phyloP scores from a whole-genome alignment of 345 rosid genomes.

The Lumnitzera racemosa region DNA sequence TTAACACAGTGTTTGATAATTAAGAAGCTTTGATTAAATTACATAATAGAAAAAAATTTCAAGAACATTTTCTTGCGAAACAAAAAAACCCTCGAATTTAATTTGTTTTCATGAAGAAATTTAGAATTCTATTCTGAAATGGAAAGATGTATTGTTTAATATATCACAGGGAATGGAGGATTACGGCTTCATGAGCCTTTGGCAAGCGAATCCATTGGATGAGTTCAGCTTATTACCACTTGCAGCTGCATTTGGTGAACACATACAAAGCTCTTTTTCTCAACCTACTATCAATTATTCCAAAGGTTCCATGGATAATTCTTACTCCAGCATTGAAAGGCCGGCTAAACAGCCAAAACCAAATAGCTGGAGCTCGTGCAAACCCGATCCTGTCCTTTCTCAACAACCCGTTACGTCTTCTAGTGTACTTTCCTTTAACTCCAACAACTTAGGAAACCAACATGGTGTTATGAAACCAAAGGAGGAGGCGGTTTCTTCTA shows the following conservation, averaged over 20 bases:
- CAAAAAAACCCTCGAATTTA: too few relatives aligned
- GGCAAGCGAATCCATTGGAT: conserved; percentile 40
- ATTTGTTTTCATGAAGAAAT: too few relatives aligned
- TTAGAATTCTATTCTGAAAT: too few relatives aligned
- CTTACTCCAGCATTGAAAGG: conserved; percentile 9
- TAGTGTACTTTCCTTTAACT: conserved; percentile 17
- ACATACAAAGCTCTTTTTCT: conserved; percentile 18
- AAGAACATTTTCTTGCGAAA: too few relatives aligned
- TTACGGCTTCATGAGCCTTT: conserved; percentile 33
- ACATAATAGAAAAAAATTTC: too few relatives aligned
- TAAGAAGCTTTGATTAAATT: too few relatives aligned
- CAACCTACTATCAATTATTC: conserved; percentile 12
- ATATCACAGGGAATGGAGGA: conserved; percentile 44
- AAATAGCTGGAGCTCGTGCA: conserved; percentile 23
- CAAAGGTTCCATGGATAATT: conserved; percentile 13
- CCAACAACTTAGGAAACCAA: conserved; percentile 22
- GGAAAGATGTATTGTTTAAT: background rate
- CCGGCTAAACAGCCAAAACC: conserved; percentile 39
- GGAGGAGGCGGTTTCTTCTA: conserved; percentile 25
- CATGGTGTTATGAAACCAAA: conserved; percentile 32
- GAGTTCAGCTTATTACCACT: conserved; percentile 26
- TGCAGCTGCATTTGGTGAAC: conserved; percentile 39
- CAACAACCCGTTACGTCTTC: conserved; percentile 25
- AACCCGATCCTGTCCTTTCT: conserved; percentile 10
- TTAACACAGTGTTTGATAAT: too few relatives aligned